Evolutionary conservation across 768 basidiomycete genomes (phyloP), one percentile per base, ranked within the genome.

Genomic region (Russula dissimulans): DNA sequence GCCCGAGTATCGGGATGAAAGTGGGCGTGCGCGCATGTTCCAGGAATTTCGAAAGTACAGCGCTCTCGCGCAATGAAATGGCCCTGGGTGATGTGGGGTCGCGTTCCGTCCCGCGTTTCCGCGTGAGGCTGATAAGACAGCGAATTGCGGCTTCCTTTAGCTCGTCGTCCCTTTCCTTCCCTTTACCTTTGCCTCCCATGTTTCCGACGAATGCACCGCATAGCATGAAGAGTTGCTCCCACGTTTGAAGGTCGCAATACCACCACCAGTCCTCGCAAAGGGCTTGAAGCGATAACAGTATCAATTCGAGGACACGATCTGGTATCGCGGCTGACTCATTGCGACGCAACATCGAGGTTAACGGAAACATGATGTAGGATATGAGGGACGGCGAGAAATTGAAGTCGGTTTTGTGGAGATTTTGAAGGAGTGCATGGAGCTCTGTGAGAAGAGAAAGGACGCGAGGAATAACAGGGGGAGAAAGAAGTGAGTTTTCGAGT

Each of bases 201-300:
- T 82, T 80, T 18, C 84, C 84, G 6, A 89, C 70, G 36, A 87
- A 76, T 15, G 85, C 80, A 39, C 81, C 80, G 63, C 78, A 86
- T 15, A 91, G 75, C 76, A 85, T 87, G 70, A 95, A 90, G 29
- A 93, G 74, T 67, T 97, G 92, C 68, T 88, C 85, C 93, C 93
- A 95, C 31, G 83, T 71, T 56, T 76, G 76, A 41, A 81, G 51
- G 48, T 91, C 89, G 69, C 86, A 85, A 18, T 76, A 75, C 88
- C 89, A 90, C 90, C 91, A 94, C 86, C 90, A 91, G n/a, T 77
- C 74, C 18, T 83, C 78, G 64, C 80, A 83, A 29, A 97, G 76
- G 1, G 79, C 66, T 3, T 74, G 69, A 34, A 95, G 74, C 12
- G 81, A 74, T 29, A 76, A 66, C 60, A 97, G 76, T 22, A 93